Evolutionary conservation across 441 rosid genomes (phyloP).

Genomic region (Jatropha multifida): DNA sequence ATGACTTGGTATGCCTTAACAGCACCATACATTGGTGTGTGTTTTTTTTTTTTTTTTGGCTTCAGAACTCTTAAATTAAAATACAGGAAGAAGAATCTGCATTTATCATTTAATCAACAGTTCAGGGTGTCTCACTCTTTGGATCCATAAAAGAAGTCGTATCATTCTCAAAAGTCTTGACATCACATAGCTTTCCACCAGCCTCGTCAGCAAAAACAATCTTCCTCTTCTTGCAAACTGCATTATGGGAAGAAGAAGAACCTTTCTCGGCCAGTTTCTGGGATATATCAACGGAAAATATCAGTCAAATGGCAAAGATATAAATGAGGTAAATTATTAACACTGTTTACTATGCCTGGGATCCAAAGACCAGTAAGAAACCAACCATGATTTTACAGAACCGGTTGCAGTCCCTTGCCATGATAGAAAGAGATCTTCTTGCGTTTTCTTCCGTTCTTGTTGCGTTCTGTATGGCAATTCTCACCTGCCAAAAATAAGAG

Average conservation of each 20-base stretch:
- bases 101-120: constrained; percentile 8
- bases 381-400: constrained; percentile 92
- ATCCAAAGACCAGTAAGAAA: constrained; percentile 21
- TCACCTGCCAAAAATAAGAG: constrained; percentile 42
- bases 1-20: not conserved
- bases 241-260: constrained; percentile 30
- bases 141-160: constrained; percentile 27
- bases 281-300: constrained; percentile 19
- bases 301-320: constrained; percentile 8
- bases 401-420: constrained; percentile 78
- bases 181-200: constrained; percentile 75
- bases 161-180: constrained; percentile 60
- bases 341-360: constrained; percentile 1
- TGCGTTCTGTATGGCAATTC: constrained; percentile 47
- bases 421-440: constrained; percentile 60
- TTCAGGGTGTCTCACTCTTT: constrained; percentile 15
- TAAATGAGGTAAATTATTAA: not conserved
- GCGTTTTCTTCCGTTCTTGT: constrained; percentile 63
- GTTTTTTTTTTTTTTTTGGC: not conserved
- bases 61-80: not conserved
- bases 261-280: constrained; percentile 56
- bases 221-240: constrained; percentile 52
- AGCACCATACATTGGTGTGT: not conserved
- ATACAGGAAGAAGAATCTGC: constrained; percentile 14
- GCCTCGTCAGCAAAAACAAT: constrained; percentile 88